Conservation (phyloP, 2,329 filamentous ascomycete genomes). For the Xylogone sp. region DNA sequence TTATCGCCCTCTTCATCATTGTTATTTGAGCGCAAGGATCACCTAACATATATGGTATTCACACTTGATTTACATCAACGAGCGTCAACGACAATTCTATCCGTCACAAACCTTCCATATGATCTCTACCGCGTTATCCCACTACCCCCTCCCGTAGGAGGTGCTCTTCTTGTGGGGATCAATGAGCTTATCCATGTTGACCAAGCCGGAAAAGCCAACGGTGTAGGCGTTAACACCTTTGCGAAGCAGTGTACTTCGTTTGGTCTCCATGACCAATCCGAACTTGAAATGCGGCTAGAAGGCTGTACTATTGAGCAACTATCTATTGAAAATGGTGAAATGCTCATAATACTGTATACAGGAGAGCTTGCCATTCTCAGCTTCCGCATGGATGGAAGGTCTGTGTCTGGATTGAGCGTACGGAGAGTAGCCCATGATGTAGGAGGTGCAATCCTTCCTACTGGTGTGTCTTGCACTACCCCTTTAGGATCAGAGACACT, state of each 20-base stretch:
- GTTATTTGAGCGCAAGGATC: conserved; percentile 72
- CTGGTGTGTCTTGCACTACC: conserved; percentile 64
- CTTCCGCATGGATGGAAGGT: conserved; percentile 86
- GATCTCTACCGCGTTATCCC: conserved; percentile 82
- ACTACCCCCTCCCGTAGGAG: conserved; percentile 81
- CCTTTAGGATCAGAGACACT: conserved; percentile 64
- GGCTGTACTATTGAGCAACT: conserved; percentile 74
- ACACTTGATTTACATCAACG: conserved; percentile 91
- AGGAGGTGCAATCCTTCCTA: conserved; percentile 59
- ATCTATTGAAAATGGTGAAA: conserved; percentile 72
- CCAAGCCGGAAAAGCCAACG: conserved; percentile 90
- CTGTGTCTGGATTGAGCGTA: conserved; percentile 81
- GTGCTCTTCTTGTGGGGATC: conserved; percentile 77
- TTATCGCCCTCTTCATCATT: conserved; percentile 71
- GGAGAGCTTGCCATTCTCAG: conserved; percentile 72
- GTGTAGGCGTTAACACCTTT: conserved; percentile 89
- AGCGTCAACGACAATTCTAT: conserved; percentile 88
- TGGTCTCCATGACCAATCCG: conserved; percentile 79
- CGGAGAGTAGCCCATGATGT: conserved; percentile 58
- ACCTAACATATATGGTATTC: conserved; percentile 88
- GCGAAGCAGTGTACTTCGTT: conserved; percentile 80
- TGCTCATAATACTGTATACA: conserved; percentile 76
- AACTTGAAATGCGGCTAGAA: conserved; percentile 76
- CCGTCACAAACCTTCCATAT: conserved; percentile 79
- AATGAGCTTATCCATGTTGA: conserved; percentile 96